Conservation (phyloP, 305 asterid genomes). For the Andrographis paniculata region DNA sequence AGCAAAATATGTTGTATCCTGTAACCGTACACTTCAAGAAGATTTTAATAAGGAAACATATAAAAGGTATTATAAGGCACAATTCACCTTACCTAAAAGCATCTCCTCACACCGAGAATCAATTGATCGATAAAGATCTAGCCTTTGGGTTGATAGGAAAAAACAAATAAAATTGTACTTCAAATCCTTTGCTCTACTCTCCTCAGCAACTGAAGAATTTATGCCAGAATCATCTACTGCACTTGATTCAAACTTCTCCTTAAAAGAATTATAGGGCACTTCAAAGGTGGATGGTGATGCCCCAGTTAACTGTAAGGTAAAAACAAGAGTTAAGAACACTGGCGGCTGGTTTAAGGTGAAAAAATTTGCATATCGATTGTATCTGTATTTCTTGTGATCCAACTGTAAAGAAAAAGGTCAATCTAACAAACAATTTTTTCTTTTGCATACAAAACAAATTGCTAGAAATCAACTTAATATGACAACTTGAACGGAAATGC, state of each 20-base stretch:
- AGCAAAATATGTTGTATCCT: conserved; percentile 3
- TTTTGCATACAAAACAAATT: not conserved
- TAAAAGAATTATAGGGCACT: conserved; percentile 78
- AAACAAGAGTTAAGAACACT: conserved; percentile 12
- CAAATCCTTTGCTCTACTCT: conserved; percentile 40
- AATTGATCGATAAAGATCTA: conserved; percentile 81
- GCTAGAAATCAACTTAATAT: not conserved
- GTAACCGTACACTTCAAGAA: conserved; percentile 4
- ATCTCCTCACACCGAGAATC: conserved; percentile 94
- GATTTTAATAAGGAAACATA: not conserved
- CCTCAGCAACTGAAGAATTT: conserved; percentile 30
- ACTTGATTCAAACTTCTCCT: conserved; percentile 39
- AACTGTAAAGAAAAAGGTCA: too few species aligned
- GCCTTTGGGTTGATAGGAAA: conserved; percentile 77
- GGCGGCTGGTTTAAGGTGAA: not conserved
- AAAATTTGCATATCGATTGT: not conserved
- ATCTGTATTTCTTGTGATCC: too few species aligned
- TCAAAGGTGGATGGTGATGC: conserved; percentile 66
- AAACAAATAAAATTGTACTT: conserved; percentile 82
- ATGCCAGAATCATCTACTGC: conserved; percentile 25
- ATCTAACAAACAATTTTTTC: not conserved
- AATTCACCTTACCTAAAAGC: conserved; percentile 55
- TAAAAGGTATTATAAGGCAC: conserved; percentile 15
- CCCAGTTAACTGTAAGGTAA: conserved; percentile 61
- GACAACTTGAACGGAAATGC: conserved; percentile 2